phyloP scores from a whole-genome alignment of 257 asterid genomes.

The Rubia yunnanensis region DNA sequence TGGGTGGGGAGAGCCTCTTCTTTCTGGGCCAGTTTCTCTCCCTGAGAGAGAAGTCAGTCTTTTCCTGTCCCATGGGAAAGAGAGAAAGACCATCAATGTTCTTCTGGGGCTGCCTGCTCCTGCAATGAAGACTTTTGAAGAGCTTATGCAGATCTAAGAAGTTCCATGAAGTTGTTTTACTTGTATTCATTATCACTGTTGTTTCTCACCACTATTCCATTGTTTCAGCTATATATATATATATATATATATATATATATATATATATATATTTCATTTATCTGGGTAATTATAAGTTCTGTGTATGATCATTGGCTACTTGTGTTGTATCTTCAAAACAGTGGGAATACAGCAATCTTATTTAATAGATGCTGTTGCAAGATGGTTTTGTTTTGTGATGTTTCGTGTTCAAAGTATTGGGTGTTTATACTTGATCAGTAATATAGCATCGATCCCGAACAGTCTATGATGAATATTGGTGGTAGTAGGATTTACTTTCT shows the following conservation, averaged over 20 bases:
- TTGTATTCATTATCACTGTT: not conserved
- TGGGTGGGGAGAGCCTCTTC: conserved; percentile 80
- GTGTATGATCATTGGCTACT: not conserved
- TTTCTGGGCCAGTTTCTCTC: conserved; percentile 67
- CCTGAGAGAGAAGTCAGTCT: conserved; percentile 80
- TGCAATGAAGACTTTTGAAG: conserved; percentile 71
- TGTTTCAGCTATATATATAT: not conserved
- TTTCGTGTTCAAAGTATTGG: too few relatives aligned
- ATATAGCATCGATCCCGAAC: too few relatives aligned
- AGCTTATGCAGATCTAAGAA: conserved; percentile 36
- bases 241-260: too few relatives aligned
- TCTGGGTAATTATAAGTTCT: not conserved
- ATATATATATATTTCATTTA: not conserved
- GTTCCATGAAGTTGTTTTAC: not conserved
- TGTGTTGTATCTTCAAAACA: not conserved
- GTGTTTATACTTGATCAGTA: too few relatives aligned
- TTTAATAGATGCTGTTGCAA: too few relatives aligned
- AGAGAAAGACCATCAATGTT: conserved; percentile 65
- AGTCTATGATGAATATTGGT: too few relatives aligned
- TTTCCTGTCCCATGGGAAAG: conserved; percentile 72
- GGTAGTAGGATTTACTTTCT: too few relatives aligned
- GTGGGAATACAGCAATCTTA: not conserved
- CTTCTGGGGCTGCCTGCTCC: conserved; percentile 82
- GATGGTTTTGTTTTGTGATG: too few relatives aligned
- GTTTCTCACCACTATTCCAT: not conserved